phyloP scores from a whole-genome alignment of 1,139 yeast genomes.

The Zygosaccharomyces pseudobailii region DNA sequence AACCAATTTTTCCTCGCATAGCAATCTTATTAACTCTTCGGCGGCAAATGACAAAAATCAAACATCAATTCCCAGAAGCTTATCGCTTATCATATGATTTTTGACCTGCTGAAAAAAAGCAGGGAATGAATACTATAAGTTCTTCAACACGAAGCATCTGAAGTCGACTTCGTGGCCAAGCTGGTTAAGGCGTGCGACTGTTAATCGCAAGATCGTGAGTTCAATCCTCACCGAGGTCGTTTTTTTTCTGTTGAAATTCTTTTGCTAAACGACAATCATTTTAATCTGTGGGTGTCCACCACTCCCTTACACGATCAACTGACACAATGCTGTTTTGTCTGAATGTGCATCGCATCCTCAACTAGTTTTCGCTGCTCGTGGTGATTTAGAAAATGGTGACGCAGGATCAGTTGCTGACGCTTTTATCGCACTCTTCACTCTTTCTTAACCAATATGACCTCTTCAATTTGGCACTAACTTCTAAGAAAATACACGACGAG shows the following conservation, averaged over 20 bases:
- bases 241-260: slow-evolving; percentile 4
- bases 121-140: too few relatives aligned
- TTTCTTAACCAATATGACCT: slow-evolving; percentile 32
- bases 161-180: slow-evolving; percentile 31
- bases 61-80: too few relatives aligned
- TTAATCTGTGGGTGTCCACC: neutral
- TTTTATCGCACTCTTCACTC: slow-evolving; percentile 4
- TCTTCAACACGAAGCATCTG: neutral
- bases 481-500: slow-evolving; percentile 11
- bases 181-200: slow-evolving; percentile 35
- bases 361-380: neutral
- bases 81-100: too few relatives aligned
- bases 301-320: neutral
- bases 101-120: too few relatives aligned
- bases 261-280: neutral
- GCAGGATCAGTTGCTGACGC: slow-evolving; percentile 3
- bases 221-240: slow-evolving; percentile 34
- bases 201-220: slow-evolving; percentile 34
- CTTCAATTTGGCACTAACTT: slow-evolving; percentile 17
- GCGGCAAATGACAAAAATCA: too few relatives aligned
- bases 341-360: neutral
- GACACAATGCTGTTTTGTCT: neutral
- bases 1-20: too few relatives aligned
- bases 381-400: neutral
- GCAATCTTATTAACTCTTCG: too few relatives aligned